Evolutionary conservation across 2,329 filamentous ascomycete genomes (phyloP), one percentile per base, ranked within the genome.

Genomic region (Microdochium bolleyi): DNA sequence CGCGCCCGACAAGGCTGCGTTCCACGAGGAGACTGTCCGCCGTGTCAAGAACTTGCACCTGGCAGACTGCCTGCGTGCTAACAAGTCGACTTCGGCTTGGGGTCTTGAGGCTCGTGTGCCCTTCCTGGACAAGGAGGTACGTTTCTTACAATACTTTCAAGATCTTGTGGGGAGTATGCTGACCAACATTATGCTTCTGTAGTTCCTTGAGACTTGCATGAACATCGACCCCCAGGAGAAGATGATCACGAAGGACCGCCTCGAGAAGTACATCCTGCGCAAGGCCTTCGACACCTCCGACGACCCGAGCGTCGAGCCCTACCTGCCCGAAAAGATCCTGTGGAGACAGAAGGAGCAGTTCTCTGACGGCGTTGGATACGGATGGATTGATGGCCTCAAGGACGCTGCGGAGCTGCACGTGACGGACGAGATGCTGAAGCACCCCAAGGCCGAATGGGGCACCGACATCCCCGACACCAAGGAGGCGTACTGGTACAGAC

Each of bases 291-390:
- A 99, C 73, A 96, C 91, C 27, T 83, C 81, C 49, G 90, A 92
- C 66, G 88, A 96, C 72, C 90, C 92, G 16, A 84, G 79, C 49
- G 82, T 79, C 49, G 74, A 88, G 69, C 85, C 94, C 10, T 99
- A 97, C 75, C 83, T 99, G n/a, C 94, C 95, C 8, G 86, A 96
- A 19, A 84, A 92, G 69, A 99, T 99, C 62, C 84, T 99, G 53
- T 99, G 90, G 88, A 83, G 95, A 68, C 95, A 99, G 74, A 99
- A 99, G 84, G 94, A 99, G 77, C 94, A 99, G 75, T 99, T 99
- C 78, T 95, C 88, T 54, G 95, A 99, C 65, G 95, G 94, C 68
- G 94, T 99, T 54, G 94, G 94, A 54, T 99, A 99, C 75, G 92
- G 94, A 58, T 99, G 94, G 94, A 99, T 99, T 67, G 94, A 99